Evolutionary conservation across 257 asterid species (phyloP).

Genomic region (Leonotis leonurus): DNA sequence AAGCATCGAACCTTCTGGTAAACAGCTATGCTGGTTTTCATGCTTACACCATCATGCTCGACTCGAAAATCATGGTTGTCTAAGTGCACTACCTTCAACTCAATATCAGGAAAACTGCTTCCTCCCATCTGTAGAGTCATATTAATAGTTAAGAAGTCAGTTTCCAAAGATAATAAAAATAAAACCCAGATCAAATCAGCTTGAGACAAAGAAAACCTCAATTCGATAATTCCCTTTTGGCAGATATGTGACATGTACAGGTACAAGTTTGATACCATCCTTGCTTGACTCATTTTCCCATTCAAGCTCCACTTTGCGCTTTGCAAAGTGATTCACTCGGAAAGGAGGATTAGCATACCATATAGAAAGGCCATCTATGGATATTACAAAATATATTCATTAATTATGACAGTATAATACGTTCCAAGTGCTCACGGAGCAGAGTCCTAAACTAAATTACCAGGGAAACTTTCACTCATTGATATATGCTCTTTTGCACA

Average conservation of each 20-base stretch:
- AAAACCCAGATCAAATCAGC: not conserved
- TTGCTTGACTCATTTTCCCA: slow-evolving; percentile 61
- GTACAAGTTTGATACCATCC: slow-evolving; percentile 32
- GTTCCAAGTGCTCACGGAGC: slow-evolving; percentile 1
- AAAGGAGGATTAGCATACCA: slow-evolving; percentile 90
- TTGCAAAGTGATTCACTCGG: slow-evolving; percentile 63
- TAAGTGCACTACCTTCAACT: slow-evolving; percentile 49
- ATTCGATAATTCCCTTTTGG: slow-evolving; percentile 65
- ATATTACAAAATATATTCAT: slow-evolving; percentile 13
- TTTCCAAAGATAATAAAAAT: not conserved
- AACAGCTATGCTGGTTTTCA: slow-evolving; percentile 58
- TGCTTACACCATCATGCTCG: slow-evolving; percentile 73
- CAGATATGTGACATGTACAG: slow-evolving; percentile 39
- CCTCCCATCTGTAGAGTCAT: slow-evolving; percentile 54
- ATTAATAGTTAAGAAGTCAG: slow-evolving; percentile 18
- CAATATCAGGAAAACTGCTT: slow-evolving; percentile 41
- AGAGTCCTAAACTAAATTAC: slow-evolving; percentile 29
- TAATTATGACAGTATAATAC: slow-evolving; percentile 10
- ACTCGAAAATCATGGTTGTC: slow-evolving; percentile 56
- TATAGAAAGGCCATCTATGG: slow-evolving; percentile 50
- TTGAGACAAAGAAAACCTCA: slow-evolving; percentile 41
- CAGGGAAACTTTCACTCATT: slow-evolving; percentile 37
- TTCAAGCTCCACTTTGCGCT: slow-evolving; percentile 56
- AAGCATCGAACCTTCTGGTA: slow-evolving; percentile 55
- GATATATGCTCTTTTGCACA: slow-evolving; percentile 51